A percentile compares a stretch with the other conserved stretches of the same genome.
Evolutionary conservation across 192 early-diverging fungal genomes (phyloP).

Genomic region (Coemansia sp.): DNA sequence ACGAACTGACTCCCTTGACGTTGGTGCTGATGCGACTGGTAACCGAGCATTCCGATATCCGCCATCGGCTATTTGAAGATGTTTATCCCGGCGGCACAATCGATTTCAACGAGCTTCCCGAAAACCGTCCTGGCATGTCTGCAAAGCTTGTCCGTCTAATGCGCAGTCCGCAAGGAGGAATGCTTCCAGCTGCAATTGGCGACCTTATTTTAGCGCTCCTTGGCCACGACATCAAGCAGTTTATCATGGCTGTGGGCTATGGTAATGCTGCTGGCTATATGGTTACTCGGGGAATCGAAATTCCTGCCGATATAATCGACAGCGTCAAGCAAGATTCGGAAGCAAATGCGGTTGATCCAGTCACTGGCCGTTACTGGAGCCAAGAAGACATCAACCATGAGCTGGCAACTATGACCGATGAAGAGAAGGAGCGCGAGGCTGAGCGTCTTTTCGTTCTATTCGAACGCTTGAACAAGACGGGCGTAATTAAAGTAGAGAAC

Average conservation of each 20-base stretch:
- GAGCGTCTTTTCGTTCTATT: constrained; percentile 91
- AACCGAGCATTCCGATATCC: constrained; percentile 22
- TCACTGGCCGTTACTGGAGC: constrained; percentile 75
- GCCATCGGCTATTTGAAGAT: constrained; percentile 20
- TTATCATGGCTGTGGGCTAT: constrained; percentile 71
- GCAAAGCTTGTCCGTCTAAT: constrained; percentile 37
- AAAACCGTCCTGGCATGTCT: constrained; percentile 27
- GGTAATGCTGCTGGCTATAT: constrained; percentile 93
- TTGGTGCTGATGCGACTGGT: constrained; percentile 38
- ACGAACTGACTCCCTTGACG: constrained; percentile 33
- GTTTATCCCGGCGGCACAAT: constrained; percentile 17
- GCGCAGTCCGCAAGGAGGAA: constrained; percentile 32
- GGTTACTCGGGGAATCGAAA: constrained; percentile 66
- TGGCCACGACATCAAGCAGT: constrained; percentile 43
- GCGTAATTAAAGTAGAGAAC: constrained; percentile 80
- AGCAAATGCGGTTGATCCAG: constrained; percentile 68
- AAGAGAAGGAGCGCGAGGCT: constrained; percentile 94
- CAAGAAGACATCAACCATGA: constrained; percentile 50
- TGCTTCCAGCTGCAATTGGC: constrained; percentile 37
- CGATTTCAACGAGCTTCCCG: constrained; percentile 33
- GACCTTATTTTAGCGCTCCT: constrained; percentile 40
- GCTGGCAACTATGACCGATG: constrained; percentile 87
- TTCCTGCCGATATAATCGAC: constrained; percentile 38
- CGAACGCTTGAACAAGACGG: constrained; percentile 88
- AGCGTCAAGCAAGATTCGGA: constrained; percentile 13